Percentiles rank a stretch among this genome's conserved stretches.
Evolutionary conservation across 306 rosid genomes (phyloP).

Genomic region (Prosopis cineraria): DNA sequence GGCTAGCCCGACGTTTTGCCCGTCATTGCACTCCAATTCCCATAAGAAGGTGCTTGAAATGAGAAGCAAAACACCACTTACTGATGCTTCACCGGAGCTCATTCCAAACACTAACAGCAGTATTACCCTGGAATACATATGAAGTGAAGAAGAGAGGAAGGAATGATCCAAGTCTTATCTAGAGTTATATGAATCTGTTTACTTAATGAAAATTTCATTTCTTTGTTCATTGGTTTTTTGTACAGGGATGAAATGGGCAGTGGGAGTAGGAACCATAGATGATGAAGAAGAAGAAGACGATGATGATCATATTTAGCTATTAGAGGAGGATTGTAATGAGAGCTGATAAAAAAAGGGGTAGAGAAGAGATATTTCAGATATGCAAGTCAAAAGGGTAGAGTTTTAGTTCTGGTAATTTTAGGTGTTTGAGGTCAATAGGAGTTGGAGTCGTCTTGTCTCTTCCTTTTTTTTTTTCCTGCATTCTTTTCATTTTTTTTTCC

Average conservation of each 20-base stretch:
- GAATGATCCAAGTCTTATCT: constrained; percentile 30
- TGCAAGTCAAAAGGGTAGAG: constrained; percentile 71
- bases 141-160: constrained; percentile 37
- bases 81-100: constrained; percentile 65
- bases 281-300: constrained; percentile 34
- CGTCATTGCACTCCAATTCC: constrained; percentile 87
- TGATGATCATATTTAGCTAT: constrained; percentile 64
- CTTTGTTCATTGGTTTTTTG: constrained; percentile 75
- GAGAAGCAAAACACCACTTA: constrained; percentile 53
- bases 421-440: constrained; percentile 54
- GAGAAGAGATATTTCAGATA: constrained; percentile 49
- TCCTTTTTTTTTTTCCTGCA: constrained; percentile 35
- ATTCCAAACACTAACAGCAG: constrained; percentile 78
- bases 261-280: constrained; percentile 63
- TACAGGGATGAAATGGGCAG: constrained; percentile 78
- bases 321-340: constrained; percentile 63
- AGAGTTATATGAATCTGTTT: constrained; percentile 44
- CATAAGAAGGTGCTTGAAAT: constrained; percentile 94
- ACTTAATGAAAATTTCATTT: constrained; percentile 60
- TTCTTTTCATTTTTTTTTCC: constrained; percentile 52
- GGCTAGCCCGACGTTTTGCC: constrained; percentile 88
- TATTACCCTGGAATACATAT: constrained; percentile 75
- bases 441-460: constrained; percentile 48
- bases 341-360: constrained; percentile 40
- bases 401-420: constrained; percentile 67